These are phyloP conservation scores for Apiosordaria backusii DNA, from an alignment of 495 filamentous ascomycete species.

Conservation along the genomic window DNA sequence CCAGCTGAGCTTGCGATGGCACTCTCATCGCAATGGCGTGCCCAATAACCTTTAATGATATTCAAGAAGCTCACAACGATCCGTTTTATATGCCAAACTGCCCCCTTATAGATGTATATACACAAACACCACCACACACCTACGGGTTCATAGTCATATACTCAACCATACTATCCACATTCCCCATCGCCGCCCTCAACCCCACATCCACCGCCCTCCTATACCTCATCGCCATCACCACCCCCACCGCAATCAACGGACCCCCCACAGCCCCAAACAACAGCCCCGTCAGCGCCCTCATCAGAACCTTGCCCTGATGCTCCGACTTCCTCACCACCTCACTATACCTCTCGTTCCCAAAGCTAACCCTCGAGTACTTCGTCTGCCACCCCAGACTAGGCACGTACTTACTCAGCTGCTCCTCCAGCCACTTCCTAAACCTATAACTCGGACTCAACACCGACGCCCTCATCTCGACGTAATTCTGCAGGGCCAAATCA, in stretches of 20 bases:
- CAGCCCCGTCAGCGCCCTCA: slow-evolving; percentile 25
- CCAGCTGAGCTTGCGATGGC: too few species aligned
- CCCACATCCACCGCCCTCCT: slow-evolving; percentile 19
- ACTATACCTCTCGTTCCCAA: slow-evolving; percentile 86
- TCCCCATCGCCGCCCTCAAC: slow-evolving; percentile 15
- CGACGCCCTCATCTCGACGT: slow-evolving; percentile 83
- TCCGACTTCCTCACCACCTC: slow-evolving; percentile 68
- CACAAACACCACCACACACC: not conserved
- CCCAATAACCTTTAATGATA: too few species aligned
- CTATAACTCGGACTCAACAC: slow-evolving; percentile 74
- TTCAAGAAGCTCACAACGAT: too few species aligned
- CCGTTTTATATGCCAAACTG: too few species aligned
- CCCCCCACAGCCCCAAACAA: slow-evolving; percentile 34
- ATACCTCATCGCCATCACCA: slow-evolving; percentile 18
- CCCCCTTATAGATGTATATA: not conserved
- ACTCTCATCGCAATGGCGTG: too few species aligned
- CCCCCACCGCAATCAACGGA: slow-evolving; percentile 26
- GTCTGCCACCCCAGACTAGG: slow-evolving; percentile 81
- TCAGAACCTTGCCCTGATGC: slow-evolving; percentile 62
- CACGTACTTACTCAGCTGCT: slow-evolving; percentile 70
- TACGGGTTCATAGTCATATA: slow-evolving; percentile 16
- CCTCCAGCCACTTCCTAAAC: slow-evolving; percentile 79
- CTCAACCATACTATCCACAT: slow-evolving; percentile 21
- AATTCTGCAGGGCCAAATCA: slow-evolving; percentile 86
- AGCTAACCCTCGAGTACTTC: slow-evolving; percentile 89